A percentile compares a stretch with the other conserved stretches of the same genome.
Conservation (phyloP, 345 rosid genomes). For the Eucalyptus regnans region DNA sequence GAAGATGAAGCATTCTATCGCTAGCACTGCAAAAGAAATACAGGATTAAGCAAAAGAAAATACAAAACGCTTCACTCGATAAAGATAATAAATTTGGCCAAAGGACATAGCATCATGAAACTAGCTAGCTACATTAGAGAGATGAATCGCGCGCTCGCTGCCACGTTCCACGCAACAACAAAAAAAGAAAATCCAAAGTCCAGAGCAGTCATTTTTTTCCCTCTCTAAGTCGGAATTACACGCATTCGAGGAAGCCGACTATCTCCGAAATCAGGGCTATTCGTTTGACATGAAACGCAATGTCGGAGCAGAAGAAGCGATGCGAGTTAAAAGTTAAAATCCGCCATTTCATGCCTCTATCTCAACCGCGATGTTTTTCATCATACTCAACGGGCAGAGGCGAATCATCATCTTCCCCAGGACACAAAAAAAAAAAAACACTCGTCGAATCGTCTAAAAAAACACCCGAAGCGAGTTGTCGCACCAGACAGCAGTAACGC, state of each 20-base stretch:
- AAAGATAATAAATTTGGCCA: neutral
- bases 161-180: accelerated
- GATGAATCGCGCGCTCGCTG: neutral
- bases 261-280: neutral
- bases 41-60: neutral
- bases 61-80: neutral
- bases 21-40: neutral
- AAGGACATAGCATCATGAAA: neutral
- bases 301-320: neutral
- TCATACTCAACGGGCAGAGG: neutral
- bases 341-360: neutral
- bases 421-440: neutral
- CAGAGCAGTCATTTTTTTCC: neutral
- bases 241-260: neutral
- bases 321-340: neutral
- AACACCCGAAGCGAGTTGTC: neutral
- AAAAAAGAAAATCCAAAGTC: neutral
- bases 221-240: neutral
- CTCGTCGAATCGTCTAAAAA: neutral
- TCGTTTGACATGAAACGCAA: neutral
- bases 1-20: neutral
- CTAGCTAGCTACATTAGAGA: neutral
- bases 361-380: neutral
- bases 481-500: neutral
- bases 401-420: neutral